These are phyloP conservation scores for Ascochyta koolunga DNA, from an alignment of 2,329 filamentous ascomycete species.

Conservation along the genomic window DNA sequence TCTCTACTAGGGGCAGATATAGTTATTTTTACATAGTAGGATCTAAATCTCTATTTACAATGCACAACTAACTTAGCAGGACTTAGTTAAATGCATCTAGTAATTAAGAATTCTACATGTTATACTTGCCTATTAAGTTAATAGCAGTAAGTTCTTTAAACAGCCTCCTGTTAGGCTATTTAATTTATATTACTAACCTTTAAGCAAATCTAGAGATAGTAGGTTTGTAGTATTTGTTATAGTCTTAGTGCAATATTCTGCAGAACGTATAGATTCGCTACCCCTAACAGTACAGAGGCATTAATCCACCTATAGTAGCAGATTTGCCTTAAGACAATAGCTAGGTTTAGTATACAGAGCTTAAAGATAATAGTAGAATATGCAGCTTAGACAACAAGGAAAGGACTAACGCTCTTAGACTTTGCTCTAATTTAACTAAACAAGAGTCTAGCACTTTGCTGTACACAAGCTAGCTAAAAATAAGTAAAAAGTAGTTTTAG, in stretches of 20 bases:
- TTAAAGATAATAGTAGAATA: background rate
- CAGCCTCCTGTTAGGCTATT: background rate
- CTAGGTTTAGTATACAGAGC: background rate
- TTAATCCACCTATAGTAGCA: background rate
- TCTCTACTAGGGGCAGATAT: constrained; percentile 43
- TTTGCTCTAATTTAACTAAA: background rate
- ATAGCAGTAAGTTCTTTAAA: background rate
- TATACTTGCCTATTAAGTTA: constrained; percentile 48
- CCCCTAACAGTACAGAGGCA: background rate
- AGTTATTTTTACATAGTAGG: constrained; percentile 50
- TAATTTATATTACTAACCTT: constrained; percentile 11
- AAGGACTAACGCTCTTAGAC: background rate
- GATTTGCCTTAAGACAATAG: background rate
- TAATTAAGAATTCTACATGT: constrained; percentile 54
- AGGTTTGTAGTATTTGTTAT: background rate
- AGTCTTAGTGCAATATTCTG: constrained; percentile 8
- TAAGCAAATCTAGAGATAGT: background rate
- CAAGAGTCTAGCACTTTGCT: background rate
- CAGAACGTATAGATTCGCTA: constrained; percentile 12
- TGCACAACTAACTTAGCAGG: background rate
- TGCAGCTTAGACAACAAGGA: background rate
- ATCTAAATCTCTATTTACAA: background rate
- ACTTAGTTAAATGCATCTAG: constrained; percentile 44
- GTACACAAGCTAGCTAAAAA: too few relatives aligned
- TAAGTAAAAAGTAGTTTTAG: too few relatives aligned